Base-by-base conservation (phyloP, 2,329 filamentous ascomycete genomes). In the Sordariomycetes sp. region DNA sequence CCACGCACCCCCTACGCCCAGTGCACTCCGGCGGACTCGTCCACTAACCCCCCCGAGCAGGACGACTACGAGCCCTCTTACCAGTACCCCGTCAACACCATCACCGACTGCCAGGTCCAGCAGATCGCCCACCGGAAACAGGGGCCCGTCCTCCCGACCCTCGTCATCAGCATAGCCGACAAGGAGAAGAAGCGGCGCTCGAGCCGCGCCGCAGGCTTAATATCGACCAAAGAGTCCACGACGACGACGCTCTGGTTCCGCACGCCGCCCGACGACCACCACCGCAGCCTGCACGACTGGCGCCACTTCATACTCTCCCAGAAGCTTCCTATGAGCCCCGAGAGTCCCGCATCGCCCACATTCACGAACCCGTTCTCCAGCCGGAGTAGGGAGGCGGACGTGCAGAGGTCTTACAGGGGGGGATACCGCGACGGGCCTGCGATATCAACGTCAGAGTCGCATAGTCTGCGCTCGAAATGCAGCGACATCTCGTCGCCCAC, bases 131-230 rank as follows among this genome's bases (percentile, higher is more conserved):
- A 85, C 63, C 78, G 81, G 55, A 86, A 86, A 63, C 80, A 84
- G 63, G 78, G 78, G 0, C 76, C 79, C 12, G 72, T 78, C 4
- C 68, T 82, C 8, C 81, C 81, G 1, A 86, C 83, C 6, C 73
- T 86, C 13, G 71, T 84, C 52, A 65, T 86, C 42, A 79, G 72
- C 61, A 69, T 86, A 53, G 73, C 76, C 42, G 81, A 85, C 61
- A 84, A 81, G 65, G 72, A 82, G 61, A 77, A 80, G 57, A 86
- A 85, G 63, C 78, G 83, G 54, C 76, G 83, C 59, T 86, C 83
- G 53, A 86, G 82, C 62, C 76, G 82, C 60, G 80, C 83, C 3
- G 76, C 79, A 3, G 79, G 79, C 2, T 70, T 86, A 24, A 76
- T 75, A 20, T 67, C 76, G 10, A 67, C 72, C 7, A 75, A 69